Conservation (phyloP, 345 rosid species). For the Kandelia obovata region DNA sequence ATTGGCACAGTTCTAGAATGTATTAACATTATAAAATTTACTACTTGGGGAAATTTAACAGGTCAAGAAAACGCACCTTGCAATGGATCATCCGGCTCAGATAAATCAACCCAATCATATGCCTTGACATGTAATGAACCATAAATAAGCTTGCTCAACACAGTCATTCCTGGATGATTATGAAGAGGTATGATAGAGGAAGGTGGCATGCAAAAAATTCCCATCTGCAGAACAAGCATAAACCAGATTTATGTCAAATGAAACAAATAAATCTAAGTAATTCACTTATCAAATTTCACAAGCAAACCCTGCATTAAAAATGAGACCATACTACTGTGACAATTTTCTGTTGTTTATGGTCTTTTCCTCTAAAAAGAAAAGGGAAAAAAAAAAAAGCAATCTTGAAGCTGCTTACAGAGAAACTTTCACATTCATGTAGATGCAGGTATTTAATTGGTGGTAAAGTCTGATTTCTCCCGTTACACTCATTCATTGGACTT, state of each 20-base stretch:
- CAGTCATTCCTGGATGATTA: slow-evolving; percentile 98
- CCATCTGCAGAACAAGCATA: slow-evolving; percentile 49
- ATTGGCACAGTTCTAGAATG: neutral
- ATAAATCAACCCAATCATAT: slow-evolving; percentile 79
- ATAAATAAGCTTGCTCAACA: slow-evolving; percentile 84
- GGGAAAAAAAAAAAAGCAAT: too few relatives aligned
- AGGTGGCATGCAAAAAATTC: slow-evolving; percentile 93
- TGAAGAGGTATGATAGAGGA: slow-evolving; percentile 88
- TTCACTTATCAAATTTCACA: neutral
- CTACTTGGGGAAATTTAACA: neutral
- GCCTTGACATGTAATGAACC: slow-evolving; percentile 80
- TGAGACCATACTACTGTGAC: neutral
- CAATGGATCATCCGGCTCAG: slow-evolving; percentile 44
- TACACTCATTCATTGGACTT: slow-evolving; percentile 42
- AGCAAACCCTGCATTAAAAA: neutral
- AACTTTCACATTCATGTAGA: slow-evolving; percentile 84
- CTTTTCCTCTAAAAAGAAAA: neutral
- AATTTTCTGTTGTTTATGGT: neutral
- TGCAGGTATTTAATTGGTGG: slow-evolving; percentile 80
- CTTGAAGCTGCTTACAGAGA: slow-evolving; percentile 60
- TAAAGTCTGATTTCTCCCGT: slow-evolving; percentile 58
- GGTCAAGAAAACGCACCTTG: slow-evolving; percentile 41
- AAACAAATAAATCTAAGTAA: neutral
- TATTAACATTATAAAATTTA: neutral
- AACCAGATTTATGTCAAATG: neutral